Conservation (phyloP, 108 stramenopile species). For the Pseudonitzschia multistriata region DNA sequence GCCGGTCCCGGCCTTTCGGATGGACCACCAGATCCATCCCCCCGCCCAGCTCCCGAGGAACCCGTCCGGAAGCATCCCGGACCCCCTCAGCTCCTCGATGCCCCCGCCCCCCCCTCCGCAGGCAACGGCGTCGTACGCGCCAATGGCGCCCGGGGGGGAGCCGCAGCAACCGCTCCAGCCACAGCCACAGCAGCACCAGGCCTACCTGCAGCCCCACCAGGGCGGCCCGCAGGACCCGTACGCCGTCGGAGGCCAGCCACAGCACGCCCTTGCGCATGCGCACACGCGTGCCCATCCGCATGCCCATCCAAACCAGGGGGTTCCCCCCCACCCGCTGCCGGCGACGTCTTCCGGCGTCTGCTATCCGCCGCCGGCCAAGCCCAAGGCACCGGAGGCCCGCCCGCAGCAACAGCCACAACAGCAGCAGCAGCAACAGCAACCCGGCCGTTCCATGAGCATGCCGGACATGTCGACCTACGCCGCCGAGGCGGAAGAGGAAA, state of each 20-base stretch:
- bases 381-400: no score
- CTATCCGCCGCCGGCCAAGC: not conserved
- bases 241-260: no score
- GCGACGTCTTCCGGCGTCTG: no score
- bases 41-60: not conserved
- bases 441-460: slow-evolving; percentile 55
- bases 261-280: no score
- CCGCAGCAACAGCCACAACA: slow-evolving; percentile 1
- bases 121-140: slow-evolving; percentile 21
- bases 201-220: slow-evolving; percentile 4
- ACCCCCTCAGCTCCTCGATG: slow-evolving; percentile 31
- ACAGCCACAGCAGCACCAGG: slow-evolving; percentile 19
- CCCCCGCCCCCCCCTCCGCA: slow-evolving; percentile 22
- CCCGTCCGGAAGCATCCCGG: slow-evolving; percentile 19
- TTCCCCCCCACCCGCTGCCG: no score
- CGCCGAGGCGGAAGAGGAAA: slow-evolving; percentile 79
- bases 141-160: not conserved
- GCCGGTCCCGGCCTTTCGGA: not conserved
- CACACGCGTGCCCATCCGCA: no score
- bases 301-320: no score
- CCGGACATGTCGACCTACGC: slow-evolving; percentile 77
- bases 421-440: slow-evolving; percentile 7
- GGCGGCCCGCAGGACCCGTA: no score
- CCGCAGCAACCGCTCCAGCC: not conserved
- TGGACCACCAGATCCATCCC: slow-evolving; percentile 32